A percentile compares a stretch with the other conserved stretches of the same genome.
phyloP scores from a whole-genome alignment of 2,329 filamentous ascomycete genomes.

The Aotearoamyces nothofagi region DNA sequence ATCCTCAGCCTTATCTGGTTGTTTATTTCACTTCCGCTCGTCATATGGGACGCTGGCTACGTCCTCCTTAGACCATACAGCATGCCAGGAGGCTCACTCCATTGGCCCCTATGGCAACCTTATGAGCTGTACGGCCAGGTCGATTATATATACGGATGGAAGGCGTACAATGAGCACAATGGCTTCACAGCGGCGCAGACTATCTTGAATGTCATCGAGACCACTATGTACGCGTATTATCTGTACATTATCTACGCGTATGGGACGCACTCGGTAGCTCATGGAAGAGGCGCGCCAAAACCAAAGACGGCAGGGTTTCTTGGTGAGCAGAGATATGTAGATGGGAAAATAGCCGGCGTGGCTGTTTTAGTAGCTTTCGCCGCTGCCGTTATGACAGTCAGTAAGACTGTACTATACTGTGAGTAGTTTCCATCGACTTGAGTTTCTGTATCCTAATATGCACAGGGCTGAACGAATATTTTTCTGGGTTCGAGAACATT shows the following conservation, averaged over 20 bases:
- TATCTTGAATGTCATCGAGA: conserved; percentile 44
- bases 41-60: conserved; percentile 52
- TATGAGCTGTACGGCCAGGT: conserved; percentile 51
- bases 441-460: not conserved
- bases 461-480: conserved; percentile 40
- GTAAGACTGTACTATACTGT: conserved; percentile 55
- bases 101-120: conserved; percentile 46
- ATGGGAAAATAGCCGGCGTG: conserved; percentile 33
- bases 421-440: conserved; percentile 16
- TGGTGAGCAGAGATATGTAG: conserved; percentile 31
- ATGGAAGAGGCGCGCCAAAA: conserved; percentile 15
- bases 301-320: conserved; percentile 24
- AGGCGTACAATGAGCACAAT: conserved; percentile 40
- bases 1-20: conserved; percentile 46
- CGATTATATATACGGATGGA: conserved; percentile 53
- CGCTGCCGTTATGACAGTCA: conserved; percentile 45
- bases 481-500: conserved; percentile 42
- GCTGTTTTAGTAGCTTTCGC: conserved; percentile 43
- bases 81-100: conserved; percentile 48
- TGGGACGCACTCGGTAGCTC: conserved; percentile 20
- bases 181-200: conserved; percentile 52
- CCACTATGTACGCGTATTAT: conserved; percentile 41
- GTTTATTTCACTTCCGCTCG: conserved; percentile 43
- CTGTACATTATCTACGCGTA: conserved; percentile 33
- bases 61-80: conserved; percentile 49